Evolutionary conservation across 2,329 filamentous ascomycete species (phyloP), one percentile per base, ranked within the genome.

Genomic region (Podosphaera xanthii): DNA sequence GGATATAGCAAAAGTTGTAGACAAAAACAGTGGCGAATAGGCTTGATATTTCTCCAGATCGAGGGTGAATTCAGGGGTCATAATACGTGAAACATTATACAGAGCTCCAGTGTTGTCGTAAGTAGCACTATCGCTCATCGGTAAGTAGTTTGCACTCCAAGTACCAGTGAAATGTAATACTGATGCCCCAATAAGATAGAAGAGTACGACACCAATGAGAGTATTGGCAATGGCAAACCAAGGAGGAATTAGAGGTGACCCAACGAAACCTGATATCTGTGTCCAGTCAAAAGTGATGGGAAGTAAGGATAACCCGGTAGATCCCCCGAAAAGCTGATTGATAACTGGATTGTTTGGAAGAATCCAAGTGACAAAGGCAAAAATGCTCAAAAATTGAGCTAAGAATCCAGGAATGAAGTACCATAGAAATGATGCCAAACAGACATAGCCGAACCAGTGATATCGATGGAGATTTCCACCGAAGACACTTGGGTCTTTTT

Each of bases 261-360:
- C 38, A 22, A 44, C 33, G 49, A 59, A 64, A 31, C 60, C 61
- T 4, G 65, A 76, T 58, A 87, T 76, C 64, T 86, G 82, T 4
- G 82, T 83, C 83, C 84, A 87, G 72, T 88, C 84, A 66, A 88
- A 86, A 0, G 83, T 87, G 38, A 88, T 79, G 0, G 84, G 84
- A 5, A 87, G 71, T 35, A 88, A 66, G 0, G 81, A 84, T 2
- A 88, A 63, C 0, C 85, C 84, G 0, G 80, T 34, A 9, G 12
- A 57, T 1, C 82, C 83, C 1, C 85, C 85, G 64, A 88, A 88
- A 0, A 88, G 66, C 67, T 88, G 84, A 63, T 88, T 89, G 46
- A 88, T 70, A 8, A 86, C 71, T 0, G 79, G 73, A 61, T 79
- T 86, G 57, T 86, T 74, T 0, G 85, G 85, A 1, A 78, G 79